A percentile compares a stretch with the other conserved stretches of the same genome.
Conservation (phyloP, 2,329 filamentous ascomycete genomes). For the Mariannaea elegans region DNA sequence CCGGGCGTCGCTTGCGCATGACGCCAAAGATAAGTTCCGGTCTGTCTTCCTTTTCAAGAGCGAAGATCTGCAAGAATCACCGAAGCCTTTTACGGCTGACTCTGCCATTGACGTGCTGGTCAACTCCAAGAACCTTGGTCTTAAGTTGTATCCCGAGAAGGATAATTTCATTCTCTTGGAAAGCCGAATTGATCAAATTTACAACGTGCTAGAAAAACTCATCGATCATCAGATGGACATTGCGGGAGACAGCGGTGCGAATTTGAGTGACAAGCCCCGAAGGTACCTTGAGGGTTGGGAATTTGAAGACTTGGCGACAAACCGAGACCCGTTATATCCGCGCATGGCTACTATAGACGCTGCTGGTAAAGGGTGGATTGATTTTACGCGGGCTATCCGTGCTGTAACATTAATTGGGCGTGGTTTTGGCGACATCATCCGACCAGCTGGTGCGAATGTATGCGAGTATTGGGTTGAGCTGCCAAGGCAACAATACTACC, state of each 20-base stretch:
- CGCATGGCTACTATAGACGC: constrained; percentile 27
- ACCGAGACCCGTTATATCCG: constrained; percentile 25
- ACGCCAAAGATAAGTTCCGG: constrained; percentile 8
- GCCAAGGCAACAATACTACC: constrained; percentile 17
- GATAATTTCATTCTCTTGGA: constrained; percentile 9
- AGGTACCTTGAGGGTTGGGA: constrained; percentile 43
- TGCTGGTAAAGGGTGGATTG: constrained; percentile 32
- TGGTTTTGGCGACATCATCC: constrained; percentile 33
- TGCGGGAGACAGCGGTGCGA: constrained; percentile 17
- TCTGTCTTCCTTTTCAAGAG: background rate
- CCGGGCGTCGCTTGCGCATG: constrained; percentile 28
- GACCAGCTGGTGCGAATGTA: background rate
- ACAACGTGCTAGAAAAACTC: constrained; percentile 34
- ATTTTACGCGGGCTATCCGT: constrained; percentile 33
- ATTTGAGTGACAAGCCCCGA: constrained; percentile 13
- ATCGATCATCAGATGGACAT: constrained; percentile 35
- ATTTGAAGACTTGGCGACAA: constrained; percentile 37
- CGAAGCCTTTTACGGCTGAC: background rate
- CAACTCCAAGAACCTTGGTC: background rate
- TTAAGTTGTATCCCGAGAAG: constrained; percentile 5
- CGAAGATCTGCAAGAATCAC: constrained; percentile 1
- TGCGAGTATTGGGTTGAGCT: constrained; percentile 13
- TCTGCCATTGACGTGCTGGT: constrained; percentile 13
- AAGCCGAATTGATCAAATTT: constrained; percentile 31
- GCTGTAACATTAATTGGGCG: constrained; percentile 35